Evolutionary conservation across 768 basidiomycete genomes (phyloP), one percentile per base, ranked within the genome.

Genomic region (Rhizopogon rudus): DNA sequence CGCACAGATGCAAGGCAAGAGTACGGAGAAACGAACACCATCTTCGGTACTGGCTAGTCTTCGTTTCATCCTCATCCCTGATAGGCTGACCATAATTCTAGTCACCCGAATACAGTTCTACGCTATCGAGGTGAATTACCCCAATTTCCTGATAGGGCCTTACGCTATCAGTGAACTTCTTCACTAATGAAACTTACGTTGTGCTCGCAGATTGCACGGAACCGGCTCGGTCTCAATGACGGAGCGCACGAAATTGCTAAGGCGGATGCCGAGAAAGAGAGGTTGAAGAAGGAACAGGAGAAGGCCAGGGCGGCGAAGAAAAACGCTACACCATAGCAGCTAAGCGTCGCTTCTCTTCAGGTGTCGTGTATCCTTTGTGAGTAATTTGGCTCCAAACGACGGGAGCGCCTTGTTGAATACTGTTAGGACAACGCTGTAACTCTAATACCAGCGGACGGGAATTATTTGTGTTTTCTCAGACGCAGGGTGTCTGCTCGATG

Each of bases 21-120:
- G 67, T 99, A 98, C 70, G 84, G 81, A 10, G 89, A 98, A 76
- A 81, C 77, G 33, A 99, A 98, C 74, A 91, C 93, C 6, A 96
- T 98, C 60, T 94, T 99, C 65, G 95, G 94, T 90, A 65, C 13
- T 28, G 5, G 12, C 51, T 14, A 14, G 37, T 44, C 3, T 28
- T 13, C 31, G 40, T 25, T 40, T 31, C 31, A 37, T 13, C 29
- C 2, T 37, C 16, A 46, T 41, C 16, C 20, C 25, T 53, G 55
- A 60, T 69, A 33, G 63, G 52, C 5, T 43, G 14, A n/a, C 44
- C 46, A 35, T 51, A 57, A 44, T 48, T 51, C 37, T 54, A 67
- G 61, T 66, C 10, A 60, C 50, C 14, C 54, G 57, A 45, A 60
- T 67, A 41, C 72, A 98, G 81, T 99, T 98, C 77, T 93, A 93